Evolutionary conservation across 1,139 yeast genomes (phyloP), one percentile per base, ranked within the genome.

Genomic region (Groenewaldozyma auringiensis): DNA sequence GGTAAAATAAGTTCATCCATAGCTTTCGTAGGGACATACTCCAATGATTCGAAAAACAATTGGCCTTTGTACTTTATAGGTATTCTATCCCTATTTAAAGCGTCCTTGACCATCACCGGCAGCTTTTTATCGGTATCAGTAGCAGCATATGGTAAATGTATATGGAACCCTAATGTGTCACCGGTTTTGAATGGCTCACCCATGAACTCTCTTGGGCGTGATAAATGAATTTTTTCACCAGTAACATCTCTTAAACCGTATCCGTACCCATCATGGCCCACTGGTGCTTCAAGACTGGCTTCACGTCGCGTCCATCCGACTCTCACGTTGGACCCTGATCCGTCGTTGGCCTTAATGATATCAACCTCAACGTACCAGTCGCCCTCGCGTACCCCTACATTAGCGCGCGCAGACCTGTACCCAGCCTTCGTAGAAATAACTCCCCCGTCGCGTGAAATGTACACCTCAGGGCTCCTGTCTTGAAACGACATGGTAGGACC

Each of bases 201-300:
- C 72, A 77, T 69, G 55, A 78, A 76, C 20, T 70, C 71, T 40
- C 67, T 64, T 0, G 89, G 87, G 42, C 94, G 71, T 51, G 92
- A 81, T 39, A 83, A 64, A 50, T 92, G 94, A 40, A 92, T 73
- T 36, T 76, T 77, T 52, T 85, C 84, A 1, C 97, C 94, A n/a
- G 74, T 73, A 32, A 75, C 74, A 64, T 89, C 97, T 49, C 97
- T 70, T 9, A 92, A 60, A 0, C 96, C 96, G 62, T 94, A 92
- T 0, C 96, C 92, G 65, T 88, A 92, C 0, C 89, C 94, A 63
- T 92, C 97, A 59, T 78, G 86, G 3, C 99, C 99, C 8, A 89
- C 92, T 0, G 99, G 98, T 0, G 95, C 95, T 54, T 92, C 96
- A 42, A 89, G 66, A 45, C 88, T 78, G 1, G 96, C 94, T 59